Evolutionary conservation across 2,329 filamentous ascomycete genomes (phyloP).

Genomic region (Paramyrothecium sp.): DNA sequence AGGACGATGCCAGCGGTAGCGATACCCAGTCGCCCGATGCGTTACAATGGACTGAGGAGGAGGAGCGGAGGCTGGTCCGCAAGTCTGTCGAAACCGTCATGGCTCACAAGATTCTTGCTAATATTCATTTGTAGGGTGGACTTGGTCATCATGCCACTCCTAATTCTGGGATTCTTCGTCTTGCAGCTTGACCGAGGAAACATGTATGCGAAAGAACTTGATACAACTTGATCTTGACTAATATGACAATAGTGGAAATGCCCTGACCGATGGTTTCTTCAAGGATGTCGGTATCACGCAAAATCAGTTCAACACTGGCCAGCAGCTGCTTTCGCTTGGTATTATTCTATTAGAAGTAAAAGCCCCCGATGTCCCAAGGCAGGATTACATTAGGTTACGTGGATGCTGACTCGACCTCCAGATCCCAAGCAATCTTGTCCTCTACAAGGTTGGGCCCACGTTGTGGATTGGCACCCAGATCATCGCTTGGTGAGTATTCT

Average conservation of each 20-base stretch:
- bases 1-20: constrained; percentile 5
- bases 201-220: constrained; percentile 22
- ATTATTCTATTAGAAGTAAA: constrained; percentile 37
- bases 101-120: not conserved
- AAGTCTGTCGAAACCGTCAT: constrained; percentile 9
- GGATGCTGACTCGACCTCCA: no score
- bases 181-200: constrained; percentile 35
- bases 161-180: constrained; percentile 43
- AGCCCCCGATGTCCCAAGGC: no score
- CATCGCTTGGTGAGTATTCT: constrained; percentile 30
- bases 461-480: constrained; percentile 34
- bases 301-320: constrained; percentile 45
- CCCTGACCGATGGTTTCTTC: constrained; percentile 41
- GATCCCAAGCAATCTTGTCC: constrained; percentile 46
- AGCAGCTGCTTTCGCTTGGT: constrained; percentile 41
- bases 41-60: constrained; percentile 17
- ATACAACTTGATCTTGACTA: not conserved
- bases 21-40: constrained; percentile 1
- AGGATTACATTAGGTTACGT: no score
- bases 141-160: constrained; percentile 39
- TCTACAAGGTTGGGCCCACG: constrained; percentile 42
- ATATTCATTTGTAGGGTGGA: constrained; percentile 33
- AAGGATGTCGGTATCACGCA: constrained; percentile 42
- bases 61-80: constrained; percentile 19
- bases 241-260: constrained; percentile 24